phyloP scores from a whole-genome alignment of 2,329 filamentous ascomycete genomes.

The Emergomyces orientalis region DNA sequence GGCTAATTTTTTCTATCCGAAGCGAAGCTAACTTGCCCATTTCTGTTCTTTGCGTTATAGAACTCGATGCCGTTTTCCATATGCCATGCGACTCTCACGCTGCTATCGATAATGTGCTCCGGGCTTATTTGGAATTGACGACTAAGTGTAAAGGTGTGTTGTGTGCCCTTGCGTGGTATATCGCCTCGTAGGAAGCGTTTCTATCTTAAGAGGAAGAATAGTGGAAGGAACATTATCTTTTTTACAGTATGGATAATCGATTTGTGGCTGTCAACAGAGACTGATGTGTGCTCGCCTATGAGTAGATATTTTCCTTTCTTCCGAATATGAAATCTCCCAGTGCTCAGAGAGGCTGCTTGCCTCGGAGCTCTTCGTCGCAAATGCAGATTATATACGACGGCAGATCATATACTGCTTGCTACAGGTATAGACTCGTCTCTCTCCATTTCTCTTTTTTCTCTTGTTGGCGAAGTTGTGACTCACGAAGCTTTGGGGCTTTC shows the following conservation, averaged over 20 bases:
- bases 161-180: not conserved
- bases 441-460: constrained; percentile 3
- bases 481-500: not conserved
- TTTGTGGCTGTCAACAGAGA: not conserved
- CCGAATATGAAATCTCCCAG: constrained; percentile 67
- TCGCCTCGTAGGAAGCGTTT: not conserved
- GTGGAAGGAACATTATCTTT: not conserved
- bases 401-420: constrained; percentile 89
- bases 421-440: constrained; percentile 38
- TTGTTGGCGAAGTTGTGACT: not conserved
- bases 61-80: constrained; percentile 57
- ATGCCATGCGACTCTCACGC: constrained; percentile 52
- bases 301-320: constrained; percentile 41
- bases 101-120: constrained; percentile 73
- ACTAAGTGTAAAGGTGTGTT: constrained; percentile 56
- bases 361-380: constrained; percentile 61
- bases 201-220: constrained; percentile 5
- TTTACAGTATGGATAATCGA: not conserved
- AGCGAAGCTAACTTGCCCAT: not conserved
- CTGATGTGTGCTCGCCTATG: not conserved
- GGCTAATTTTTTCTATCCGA: not conserved
- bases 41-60: constrained; percentile 32
- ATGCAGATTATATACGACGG: constrained; percentile 78
- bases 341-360: constrained; percentile 73
- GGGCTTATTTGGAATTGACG: constrained; percentile 72